These are phyloP conservation scores for Cercospora sp. DNA, from an alignment of 2,329 filamentous ascomycete genomes.

Conservation along the genomic window DNA sequence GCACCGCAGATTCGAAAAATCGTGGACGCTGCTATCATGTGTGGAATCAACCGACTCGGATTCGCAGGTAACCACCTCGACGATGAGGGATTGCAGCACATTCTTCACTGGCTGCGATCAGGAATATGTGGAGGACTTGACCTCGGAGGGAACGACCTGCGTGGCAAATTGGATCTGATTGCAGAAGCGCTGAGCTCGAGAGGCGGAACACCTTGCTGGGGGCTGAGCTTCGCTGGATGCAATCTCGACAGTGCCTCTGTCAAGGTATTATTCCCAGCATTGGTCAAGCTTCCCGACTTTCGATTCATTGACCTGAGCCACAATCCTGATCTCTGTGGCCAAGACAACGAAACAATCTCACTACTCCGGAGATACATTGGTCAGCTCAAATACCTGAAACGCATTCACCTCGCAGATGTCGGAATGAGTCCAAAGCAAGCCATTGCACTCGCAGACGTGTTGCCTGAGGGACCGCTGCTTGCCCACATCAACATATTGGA, in stretches of 20 bases:
- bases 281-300: conserved; percentile 70
- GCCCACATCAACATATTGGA: conserved; percentile 86
- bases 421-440: conserved; percentile 82
- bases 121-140: conserved; percentile 85
- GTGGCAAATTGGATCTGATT: conserved; percentile 48
- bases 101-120: conserved; percentile 72
- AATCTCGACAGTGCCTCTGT: conserved; percentile 73
- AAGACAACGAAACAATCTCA: conserved; percentile 43
- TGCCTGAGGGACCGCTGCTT: conserved; percentile 78
- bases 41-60: conserved; percentile 75
- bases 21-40: conserved; percentile 77
- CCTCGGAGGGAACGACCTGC: conserved; percentile 77
- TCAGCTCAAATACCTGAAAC: conserved; percentile 72
- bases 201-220: conserved; percentile 63
- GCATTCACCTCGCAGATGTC: conserved; percentile 84
- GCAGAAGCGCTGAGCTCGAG: conserved; percentile 53
- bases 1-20: conserved; percentile 71
- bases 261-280: conserved; percentile 70
- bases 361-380: conserved; percentile 82
- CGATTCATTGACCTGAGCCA: conserved; percentile 91
- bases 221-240: conserved; percentile 82
- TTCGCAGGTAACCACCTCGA: conserved; percentile 81
- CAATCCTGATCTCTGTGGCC: conserved; percentile 71
- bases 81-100: conserved; percentile 70
- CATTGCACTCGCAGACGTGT: conserved; percentile 84